Percentiles rank a stretch among this genome's conserved stretches.
phyloP scores from a whole-genome alignment of 441 rosid genomes.

The Iberis amara region DNA sequence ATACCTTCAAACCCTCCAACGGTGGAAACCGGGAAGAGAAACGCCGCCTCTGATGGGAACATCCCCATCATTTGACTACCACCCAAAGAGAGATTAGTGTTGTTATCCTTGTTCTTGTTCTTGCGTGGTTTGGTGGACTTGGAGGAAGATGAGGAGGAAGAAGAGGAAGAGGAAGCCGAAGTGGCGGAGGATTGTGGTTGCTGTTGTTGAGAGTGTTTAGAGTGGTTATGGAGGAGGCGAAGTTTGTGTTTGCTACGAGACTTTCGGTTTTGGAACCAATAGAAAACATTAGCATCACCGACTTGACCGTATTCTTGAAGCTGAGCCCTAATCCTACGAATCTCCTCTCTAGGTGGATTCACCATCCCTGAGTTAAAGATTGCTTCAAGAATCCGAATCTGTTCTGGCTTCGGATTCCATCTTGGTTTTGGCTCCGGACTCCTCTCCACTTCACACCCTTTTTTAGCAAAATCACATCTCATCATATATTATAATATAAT shows the following conservation, averaged over 20 bases:
- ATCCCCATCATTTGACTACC: constrained; percentile 48
- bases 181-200: constrained; percentile 31
- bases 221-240: constrained; percentile 58
- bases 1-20: constrained; percentile 35
- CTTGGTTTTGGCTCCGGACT: constrained; percentile 98
- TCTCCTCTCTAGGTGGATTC: constrained; percentile 96
- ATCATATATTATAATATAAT: constrained; percentile 3
- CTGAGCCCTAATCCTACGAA: constrained; percentile 81
- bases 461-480: constrained; percentile 20
- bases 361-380: constrained; percentile 98
- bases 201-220: constrained; percentile 31
- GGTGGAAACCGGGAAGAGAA: constrained; percentile 43
- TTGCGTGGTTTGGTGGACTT: constrained; percentile 49
- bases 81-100: constrained; percentile 33
- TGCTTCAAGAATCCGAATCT: constrained; percentile 88
- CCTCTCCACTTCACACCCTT: constrained; percentile 71
- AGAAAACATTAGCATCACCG: constrained; percentile 98
- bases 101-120: constrained; percentile 33
- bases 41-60: constrained; percentile 44
- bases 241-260: constrained; percentile 94
- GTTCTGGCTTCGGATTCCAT: constrained; percentile 99
- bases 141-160: constrained; percentile 57
- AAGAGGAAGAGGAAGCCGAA: constrained; percentile 37
- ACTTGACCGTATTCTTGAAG: constrained; percentile 94
- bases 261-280: constrained; percentile 97